Evolutionary conservation across 108 stramenopile species (phyloP).

Genomic region (Aurantiochytrium sp.): DNA sequence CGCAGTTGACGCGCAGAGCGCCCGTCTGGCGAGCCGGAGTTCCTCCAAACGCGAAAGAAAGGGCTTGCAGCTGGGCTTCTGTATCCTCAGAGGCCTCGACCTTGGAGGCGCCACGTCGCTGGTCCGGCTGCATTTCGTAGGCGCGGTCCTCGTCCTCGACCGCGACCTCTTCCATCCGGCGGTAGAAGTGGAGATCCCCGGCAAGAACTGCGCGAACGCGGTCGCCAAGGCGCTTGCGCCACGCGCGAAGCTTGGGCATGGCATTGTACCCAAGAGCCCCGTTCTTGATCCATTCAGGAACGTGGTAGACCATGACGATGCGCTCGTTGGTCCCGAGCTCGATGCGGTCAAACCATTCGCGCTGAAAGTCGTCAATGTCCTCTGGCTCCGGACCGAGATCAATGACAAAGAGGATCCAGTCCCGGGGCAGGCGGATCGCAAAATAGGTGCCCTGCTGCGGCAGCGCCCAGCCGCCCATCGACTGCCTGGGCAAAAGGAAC

Average conservation of each 20-base stretch:
- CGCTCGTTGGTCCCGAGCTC: background rate
- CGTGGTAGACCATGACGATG: conserved; percentile 1
- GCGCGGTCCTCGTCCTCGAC: background rate
- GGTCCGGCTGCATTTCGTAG: background rate
- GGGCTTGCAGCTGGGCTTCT: no score
- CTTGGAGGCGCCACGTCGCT: background rate
- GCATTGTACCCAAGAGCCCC: background rate
- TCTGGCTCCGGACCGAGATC: conserved; percentile 19
- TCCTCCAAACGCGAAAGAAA: background rate
- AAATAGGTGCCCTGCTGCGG: background rate
- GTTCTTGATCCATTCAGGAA: background rate
- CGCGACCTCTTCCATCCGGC: background rate
- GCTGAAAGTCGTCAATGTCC: background rate
- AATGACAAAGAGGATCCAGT: background rate
- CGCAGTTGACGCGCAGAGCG: background rate
- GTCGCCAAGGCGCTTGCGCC: background rate
- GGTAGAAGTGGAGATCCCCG: conserved; percentile 17
- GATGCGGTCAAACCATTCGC: conserved; percentile 1
- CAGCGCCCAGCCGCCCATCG: background rate
- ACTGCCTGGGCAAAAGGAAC: background rate
- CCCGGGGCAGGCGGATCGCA: conserved; percentile 2
- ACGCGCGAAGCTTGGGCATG: background rate
- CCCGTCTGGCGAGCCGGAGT: background rate
- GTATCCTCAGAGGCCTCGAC: no score
- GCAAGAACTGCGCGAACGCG: background rate